phyloP scores from a whole-genome alignment of 2,329 filamentous ascomycete species.

The Xylaria sp. region DNA sequence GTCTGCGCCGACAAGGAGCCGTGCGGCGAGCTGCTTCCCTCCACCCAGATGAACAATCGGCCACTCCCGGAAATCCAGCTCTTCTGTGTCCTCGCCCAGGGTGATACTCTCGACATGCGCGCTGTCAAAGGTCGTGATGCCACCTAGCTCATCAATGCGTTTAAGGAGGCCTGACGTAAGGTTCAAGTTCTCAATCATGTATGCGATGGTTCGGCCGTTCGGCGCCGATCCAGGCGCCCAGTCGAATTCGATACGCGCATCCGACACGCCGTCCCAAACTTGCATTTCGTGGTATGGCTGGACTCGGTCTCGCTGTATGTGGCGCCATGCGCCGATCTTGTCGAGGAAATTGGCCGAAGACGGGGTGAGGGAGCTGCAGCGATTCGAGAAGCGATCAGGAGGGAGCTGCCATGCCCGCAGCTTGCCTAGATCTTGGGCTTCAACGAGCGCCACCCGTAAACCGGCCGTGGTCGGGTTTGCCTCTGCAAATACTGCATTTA shows the following conservation, averaged over 20 bases:
- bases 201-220: slow-evolving; percentile 76
- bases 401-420: slow-evolving; percentile 74
- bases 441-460: slow-evolving; percentile 87
- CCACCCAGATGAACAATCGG: slow-evolving; percentile 81
- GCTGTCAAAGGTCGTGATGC: slow-evolving; percentile 77
- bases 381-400: slow-evolving; percentile 82
- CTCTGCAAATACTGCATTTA: slow-evolving; percentile 60
- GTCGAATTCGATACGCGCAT: slow-evolving; percentile 89
- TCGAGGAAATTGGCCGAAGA: slow-evolving; percentile 85
- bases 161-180: slow-evolving; percentile 81
- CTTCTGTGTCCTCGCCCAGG: slow-evolving; percentile 75
- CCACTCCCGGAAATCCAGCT: slow-evolving; percentile 85
- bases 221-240: slow-evolving; percentile 63
- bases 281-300: slow-evolving; percentile 97
- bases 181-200: slow-evolving; percentile 97
- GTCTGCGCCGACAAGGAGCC: slow-evolving; percentile 91
- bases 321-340: slow-evolving; percentile 84
- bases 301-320: slow-evolving; percentile 77
- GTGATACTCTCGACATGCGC: slow-evolving; percentile 83
- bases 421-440: slow-evolving; percentile 84
- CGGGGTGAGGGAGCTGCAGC: slow-evolving; percentile 94
- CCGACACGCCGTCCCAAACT: slow-evolving; percentile 95
- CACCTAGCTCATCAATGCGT: slow-evolving; percentile 75
- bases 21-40: slow-evolving; percentile 76
- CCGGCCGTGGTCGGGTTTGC: slow-evolving; percentile 78